Base-by-base conservation (phyloP, 139 green algal genomes). In the Tetraselmis striata region DNA sequence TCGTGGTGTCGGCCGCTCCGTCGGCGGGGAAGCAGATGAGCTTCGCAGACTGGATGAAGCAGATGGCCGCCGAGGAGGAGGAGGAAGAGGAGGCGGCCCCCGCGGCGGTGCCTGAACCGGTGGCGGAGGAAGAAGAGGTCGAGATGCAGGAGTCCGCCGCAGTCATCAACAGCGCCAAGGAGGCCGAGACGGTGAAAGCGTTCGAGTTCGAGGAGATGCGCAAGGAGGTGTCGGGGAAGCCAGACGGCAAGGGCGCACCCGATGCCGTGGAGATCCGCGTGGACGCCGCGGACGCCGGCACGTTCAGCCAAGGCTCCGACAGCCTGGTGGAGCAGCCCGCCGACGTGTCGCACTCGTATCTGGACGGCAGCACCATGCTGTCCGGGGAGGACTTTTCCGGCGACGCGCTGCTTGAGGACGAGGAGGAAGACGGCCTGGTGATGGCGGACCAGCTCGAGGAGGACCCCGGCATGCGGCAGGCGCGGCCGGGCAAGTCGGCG, bases 31-130 rank as follows among this genome's bases (percentile, higher is more conserved):
- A 67, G 45, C 45, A 67, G 18, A 67, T 67, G 45, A 67, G 45
- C 45, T 67, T 67, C 18, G 45, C 45, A 18, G 45, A 67, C 45
- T 67, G 45, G 31, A 32, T 82, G 31, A 45, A 82, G 0, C 29
- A 82, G 78, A 45, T 45, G 31, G 78, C 78, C 0, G 25, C 25
- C 2, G 31, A 82, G 32, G 78, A 32, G 28, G 78, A n/a, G 31
- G 78, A 82, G 78, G 32, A 28, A 22, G 31, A 76, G 78, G 77
- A 24, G 27, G 30, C 27, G 24, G 77, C 24, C 29, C 31, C 31
- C 0, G 78, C 26, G 22, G 78, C 59, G 29, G 78, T 29, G 0
- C 31, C 30, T 23, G 31, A 75, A 45, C 29, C 59, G n/a, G 78
- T 82, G 18, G 31, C 25, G 0, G 78, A 28, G 22, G 78, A 82